phyloP scores from a whole-genome alignment of 768 basidiomycete genomes.

The Rhodosporidiobolus odoratus region DNA sequence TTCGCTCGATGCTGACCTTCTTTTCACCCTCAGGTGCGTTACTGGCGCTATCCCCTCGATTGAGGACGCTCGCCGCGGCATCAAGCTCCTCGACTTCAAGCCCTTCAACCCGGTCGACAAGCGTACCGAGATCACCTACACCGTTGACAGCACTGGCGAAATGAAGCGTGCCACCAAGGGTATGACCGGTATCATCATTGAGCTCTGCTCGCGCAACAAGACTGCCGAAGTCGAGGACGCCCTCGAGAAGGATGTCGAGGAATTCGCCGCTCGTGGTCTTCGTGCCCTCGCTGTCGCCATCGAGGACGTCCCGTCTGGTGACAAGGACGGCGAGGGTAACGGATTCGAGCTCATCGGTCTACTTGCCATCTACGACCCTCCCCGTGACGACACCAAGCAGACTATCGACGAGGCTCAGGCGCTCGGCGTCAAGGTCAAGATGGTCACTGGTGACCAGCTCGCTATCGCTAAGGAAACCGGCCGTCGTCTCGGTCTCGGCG shows the following conservation, averaged over 20 bases:
- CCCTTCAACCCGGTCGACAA: conserved; percentile 99
- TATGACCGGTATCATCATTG: conserved; percentile 96
- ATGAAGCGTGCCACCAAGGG: conserved; percentile 99
- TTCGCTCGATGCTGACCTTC: not conserved
- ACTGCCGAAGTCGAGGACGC: conserved; percentile 82
- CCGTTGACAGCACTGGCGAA: conserved; percentile 86
- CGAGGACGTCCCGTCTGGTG: conserved; percentile 81
- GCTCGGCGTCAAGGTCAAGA: conserved; percentile 97
- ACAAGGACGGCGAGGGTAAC: conserved; percentile 80
- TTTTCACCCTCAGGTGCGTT: conserved; percentile 53
- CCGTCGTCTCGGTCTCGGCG: conserved; percentile 92
- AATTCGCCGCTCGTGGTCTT: conserved; percentile 90
- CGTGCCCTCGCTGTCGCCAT: conserved; percentile 93
- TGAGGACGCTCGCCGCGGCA: conserved; percentile 73
- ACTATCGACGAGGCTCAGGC: conserved; percentile 94
- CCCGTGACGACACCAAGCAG: conserved; percentile 96
- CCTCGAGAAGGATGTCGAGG: conserved; percentile 91
- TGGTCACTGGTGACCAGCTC: conserved; percentile 99
- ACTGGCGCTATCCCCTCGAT: conserved; percentile 71
- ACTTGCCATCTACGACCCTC: conserved; percentile 94
- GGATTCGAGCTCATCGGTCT: conserved; percentile 97
- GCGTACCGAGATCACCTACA: conserved; percentile 97
- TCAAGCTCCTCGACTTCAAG: conserved; percentile 97
- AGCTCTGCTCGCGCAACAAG: conserved; percentile 96
- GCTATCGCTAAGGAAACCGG: conserved; percentile 99